These are phyloP conservation scores for Lotmaria passim DNA, from an alignment of 208 protist genomes.

Conservation along the genomic window DNA sequence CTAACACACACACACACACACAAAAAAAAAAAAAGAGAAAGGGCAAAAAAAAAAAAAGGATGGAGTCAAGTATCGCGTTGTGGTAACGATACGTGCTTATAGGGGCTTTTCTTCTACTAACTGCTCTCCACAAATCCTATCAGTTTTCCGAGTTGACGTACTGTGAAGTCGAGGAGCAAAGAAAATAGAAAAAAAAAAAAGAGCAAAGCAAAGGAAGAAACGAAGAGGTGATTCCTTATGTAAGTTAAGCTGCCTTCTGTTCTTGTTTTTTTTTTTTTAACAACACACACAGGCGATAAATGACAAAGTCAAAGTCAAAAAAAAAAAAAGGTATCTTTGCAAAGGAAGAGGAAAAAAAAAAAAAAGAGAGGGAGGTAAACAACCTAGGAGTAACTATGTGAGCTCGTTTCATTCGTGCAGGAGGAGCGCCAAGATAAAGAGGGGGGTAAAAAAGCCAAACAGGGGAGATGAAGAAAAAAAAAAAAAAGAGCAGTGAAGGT, in stretches of 20 bases:
- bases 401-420: background rate
- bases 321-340: no score
- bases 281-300: no score
- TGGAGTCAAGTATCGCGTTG: conserved; percentile 1
- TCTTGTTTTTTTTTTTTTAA: no score
- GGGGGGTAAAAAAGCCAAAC: background rate
- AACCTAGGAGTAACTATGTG: background rate
- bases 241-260: no score
- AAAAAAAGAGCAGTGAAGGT: conserved; percentile 7
- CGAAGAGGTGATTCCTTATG: no score
- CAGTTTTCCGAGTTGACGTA: background rate
- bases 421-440: no score
- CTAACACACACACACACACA: background rate
- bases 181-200: conserved; percentile 8
- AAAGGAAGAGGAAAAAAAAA: no score
- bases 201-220: conserved; percentile 7
- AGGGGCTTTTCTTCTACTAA: background rate
- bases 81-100: conserved; percentile 5
- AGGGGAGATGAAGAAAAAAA: background rate
- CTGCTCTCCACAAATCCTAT: background rate
- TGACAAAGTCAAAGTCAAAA: no score
- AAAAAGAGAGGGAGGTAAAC: conserved; percentile 10
- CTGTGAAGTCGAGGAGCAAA: background rate
- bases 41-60: background rate
- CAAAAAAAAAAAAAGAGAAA: conserved; percentile 15